phyloP scores from a whole-genome alignment of 2,329 filamentous ascomycete genomes.

The Stagonosporopsis tanaceti region DNA sequence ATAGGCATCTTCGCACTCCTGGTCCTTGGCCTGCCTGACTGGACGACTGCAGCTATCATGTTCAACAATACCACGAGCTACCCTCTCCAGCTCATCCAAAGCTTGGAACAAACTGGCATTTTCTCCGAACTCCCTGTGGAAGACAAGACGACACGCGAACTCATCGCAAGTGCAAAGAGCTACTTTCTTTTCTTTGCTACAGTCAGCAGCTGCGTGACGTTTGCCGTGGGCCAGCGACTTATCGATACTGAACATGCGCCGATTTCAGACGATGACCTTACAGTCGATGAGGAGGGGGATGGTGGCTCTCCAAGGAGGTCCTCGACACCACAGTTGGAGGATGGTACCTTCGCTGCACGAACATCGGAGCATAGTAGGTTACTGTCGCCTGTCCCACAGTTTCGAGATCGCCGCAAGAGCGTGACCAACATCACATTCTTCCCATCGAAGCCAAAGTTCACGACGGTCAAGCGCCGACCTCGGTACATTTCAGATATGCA shows the following conservation, averaged over 20 bases:
- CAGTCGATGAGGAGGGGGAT: constrained; percentile 4
- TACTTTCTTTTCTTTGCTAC: constrained; percentile 73
- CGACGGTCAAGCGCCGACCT: constrained; percentile 33
- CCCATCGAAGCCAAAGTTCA: constrained; percentile 38
- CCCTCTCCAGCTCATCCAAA: constrained; percentile 60
- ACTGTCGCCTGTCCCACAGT: constrained; percentile 3
- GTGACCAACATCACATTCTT: constrained; percentile 41
- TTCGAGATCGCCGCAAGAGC: constrained; percentile 24
- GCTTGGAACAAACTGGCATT: constrained; percentile 64
- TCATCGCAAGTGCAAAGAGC: constrained; percentile 66
- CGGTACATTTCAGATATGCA: constrained; percentile 32
- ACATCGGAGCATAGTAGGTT: constrained; percentile 26
- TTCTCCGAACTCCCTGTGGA: constrained; percentile 56
- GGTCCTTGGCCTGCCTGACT: constrained; percentile 58
- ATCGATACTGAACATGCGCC: constrained; percentile 55
- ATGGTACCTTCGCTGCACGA: not conserved
- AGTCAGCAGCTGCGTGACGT: constrained; percentile 68
- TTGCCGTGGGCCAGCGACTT: constrained; percentile 67
- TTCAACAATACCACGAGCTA: constrained; percentile 66
- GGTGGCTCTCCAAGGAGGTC: not conserved
- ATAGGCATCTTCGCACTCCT: constrained; percentile 55
- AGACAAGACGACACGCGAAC: constrained; percentile 53
- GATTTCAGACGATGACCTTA: constrained; percentile 33
- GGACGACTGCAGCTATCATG: constrained; percentile 62
- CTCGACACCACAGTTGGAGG: not conserved